phyloP scores from a whole-genome alignment of 1,284 basidiomycete species.

The Mycena citricolor region DNA sequence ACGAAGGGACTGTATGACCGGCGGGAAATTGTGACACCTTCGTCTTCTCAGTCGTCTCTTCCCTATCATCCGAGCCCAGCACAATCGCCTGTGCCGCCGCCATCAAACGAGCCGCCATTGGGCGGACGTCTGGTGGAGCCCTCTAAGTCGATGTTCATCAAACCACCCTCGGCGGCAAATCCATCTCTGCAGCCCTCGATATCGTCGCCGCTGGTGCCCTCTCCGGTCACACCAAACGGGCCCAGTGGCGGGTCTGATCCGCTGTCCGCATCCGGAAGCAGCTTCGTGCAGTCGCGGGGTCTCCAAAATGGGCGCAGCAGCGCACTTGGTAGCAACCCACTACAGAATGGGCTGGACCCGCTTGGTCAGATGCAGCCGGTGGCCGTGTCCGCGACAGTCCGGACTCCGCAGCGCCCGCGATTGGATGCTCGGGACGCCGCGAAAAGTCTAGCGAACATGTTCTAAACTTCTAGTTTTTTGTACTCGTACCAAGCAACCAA shows the following conservation, averaged over 20 bases:
- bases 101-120: constrained; percentile 47
- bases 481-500: too few relatives aligned
- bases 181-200: constrained; percentile 30
- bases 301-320: constrained; percentile 24
- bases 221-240: constrained; percentile 25
- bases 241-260: constrained; percentile 26
- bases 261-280: constrained; percentile 15
- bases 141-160: constrained; percentile 75
- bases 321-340: constrained; percentile 10
- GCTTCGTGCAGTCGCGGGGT: constrained; percentile 25
- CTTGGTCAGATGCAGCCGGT: constrained; percentile 57
- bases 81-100: constrained; percentile 26
- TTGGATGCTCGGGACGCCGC: constrained; percentile 82
- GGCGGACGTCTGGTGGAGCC: constrained; percentile 69
- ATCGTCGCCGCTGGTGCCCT: constrained; percentile 31
- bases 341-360: constrained; percentile 52
- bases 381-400: constrained; percentile 66
- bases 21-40: constrained; percentile 33
- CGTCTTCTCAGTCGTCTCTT: constrained; percentile 25
- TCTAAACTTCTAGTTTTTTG: constrained; percentile 39
- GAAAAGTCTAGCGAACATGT: constrained; percentile 85
- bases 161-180: constrained; percentile 41
- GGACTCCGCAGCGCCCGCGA: constrained; percentile 63
- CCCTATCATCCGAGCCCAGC: constrained; percentile 22
- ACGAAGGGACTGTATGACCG: constrained; percentile 25